phyloP scores from a whole-genome alignment of 306 rosid species.

The apple (Malus domestica) region ASM211411v1 NC_041805.1:26547501-26548000 shows the following conservation, averaged over 20 bases:
- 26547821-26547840: not conserved
- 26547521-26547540: not conserved
- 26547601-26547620: slow-evolving; percentile 4
- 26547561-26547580: not conserved
- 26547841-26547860: slow-evolving; percentile 20
- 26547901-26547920: not conserved
- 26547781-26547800: not conserved
- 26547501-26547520: too few relatives aligned
- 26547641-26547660: too few relatives aligned
- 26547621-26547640: not conserved
- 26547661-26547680: too few relatives aligned
- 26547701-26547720: too few relatives aligned
- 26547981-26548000: too few relatives aligned
- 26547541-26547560: not conserved
- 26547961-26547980: too few relatives aligned
- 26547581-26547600: not conserved
- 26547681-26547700: too few relatives aligned
- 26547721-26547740: too few relatives aligned
- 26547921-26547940: too few relatives aligned
- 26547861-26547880: slow-evolving; percentile 1
- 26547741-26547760: not conserved
- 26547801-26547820: not conserved
- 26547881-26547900: not conserved
- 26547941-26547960: too few relatives aligned
- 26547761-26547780: not conserved